phyloP scores from a whole-genome alignment of 2,329 filamentous ascomycete genomes.

The Trichoderma sp. region DNA sequence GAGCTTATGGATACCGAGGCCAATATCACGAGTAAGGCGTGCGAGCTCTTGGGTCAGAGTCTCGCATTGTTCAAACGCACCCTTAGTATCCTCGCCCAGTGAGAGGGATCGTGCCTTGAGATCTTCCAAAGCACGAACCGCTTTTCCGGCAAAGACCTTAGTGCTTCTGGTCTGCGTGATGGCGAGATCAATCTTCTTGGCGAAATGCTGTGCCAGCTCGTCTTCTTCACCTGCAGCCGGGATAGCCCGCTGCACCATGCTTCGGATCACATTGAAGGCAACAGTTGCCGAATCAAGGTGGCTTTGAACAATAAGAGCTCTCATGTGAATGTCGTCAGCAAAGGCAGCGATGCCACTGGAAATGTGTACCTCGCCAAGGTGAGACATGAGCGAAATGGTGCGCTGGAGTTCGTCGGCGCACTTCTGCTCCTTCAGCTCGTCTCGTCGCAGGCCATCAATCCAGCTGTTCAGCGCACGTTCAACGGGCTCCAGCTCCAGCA shows the following conservation, averaged over 20 bases:
- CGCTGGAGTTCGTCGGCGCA: conserved; percentile 78
- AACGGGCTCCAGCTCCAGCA: conserved; percentile 87
- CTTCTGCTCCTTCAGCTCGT: conserved; percentile 81
- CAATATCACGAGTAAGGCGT: conserved; percentile 63
- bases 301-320: conserved; percentile 70
- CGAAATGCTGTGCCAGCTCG: conserved; percentile 64
- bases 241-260: conserved; percentile 65
- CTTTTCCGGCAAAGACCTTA: conserved; percentile 80
- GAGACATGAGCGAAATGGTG: conserved; percentile 81
- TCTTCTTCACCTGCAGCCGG: conserved; percentile 52
- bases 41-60: conserved; percentile 62
- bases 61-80: conserved; percentile 70
- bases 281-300: conserved; percentile 76
- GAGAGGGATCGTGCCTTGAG: conserved; percentile 73
- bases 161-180: conserved; percentile 74
- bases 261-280: conserved; percentile 60
- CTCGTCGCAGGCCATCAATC: conserved; percentile 78
- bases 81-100: conserved; percentile 63
- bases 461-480: conserved; percentile 85
- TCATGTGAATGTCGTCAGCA: conserved; percentile 78
- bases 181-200: conserved; percentile 67
- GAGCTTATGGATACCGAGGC: conserved; percentile 61
- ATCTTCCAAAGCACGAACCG: conserved; percentile 73
- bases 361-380: conserved; percentile 79
- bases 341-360: conserved; percentile 66